Conservation (phyloP, 2,329 filamentous ascomycete genomes). For the Thelonectria olida region DNA sequence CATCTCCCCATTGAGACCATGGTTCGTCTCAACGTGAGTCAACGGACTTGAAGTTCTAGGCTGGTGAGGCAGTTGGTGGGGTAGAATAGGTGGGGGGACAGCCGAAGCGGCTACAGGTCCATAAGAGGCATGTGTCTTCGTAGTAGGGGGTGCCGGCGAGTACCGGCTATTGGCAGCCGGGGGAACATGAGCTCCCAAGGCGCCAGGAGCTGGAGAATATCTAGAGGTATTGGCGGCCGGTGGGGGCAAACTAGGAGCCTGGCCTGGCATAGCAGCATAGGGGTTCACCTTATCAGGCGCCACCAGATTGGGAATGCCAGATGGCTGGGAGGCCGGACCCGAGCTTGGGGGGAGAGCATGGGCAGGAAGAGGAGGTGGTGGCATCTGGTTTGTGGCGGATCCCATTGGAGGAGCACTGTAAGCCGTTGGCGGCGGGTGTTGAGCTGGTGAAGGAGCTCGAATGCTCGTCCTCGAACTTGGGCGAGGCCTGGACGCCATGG, state of each 20-base stretch:
- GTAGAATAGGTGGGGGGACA: constrained; percentile 56
- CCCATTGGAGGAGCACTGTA: constrained; percentile 36
- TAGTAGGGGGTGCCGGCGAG: constrained; percentile 55
- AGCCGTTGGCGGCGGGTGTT: constrained; percentile 41
- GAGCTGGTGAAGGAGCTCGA: constrained; percentile 54
- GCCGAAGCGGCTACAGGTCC: constrained; percentile 46
- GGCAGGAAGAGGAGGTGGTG: constrained; percentile 27
- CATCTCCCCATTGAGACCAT: constrained; percentile 49
- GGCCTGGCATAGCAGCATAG: constrained; percentile 58
- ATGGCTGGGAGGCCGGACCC: constrained; percentile 26
- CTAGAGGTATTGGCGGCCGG: constrained; percentile 51
- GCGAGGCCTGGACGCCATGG: constrained; percentile 68
- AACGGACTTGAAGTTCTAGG: constrained; percentile 73
- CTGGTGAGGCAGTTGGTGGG: constrained; percentile 68
- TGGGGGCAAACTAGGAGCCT: constrained; percentile 43
- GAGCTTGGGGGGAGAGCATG: constrained; percentile 22
- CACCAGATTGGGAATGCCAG: constrained; percentile 55
- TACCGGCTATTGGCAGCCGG: constrained; percentile 62
- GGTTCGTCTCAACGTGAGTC: constrained; percentile 68
- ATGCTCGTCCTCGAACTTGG: constrained; percentile 65
- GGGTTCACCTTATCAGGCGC: constrained; percentile 62
- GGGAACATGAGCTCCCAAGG: constrained; percentile 39
- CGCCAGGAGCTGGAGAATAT: constrained; percentile 69
- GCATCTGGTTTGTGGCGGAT: constrained; percentile 30
- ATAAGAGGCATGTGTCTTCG: constrained; percentile 55